Base-by-base conservation (phyloP, 495 filamentous ascomycete species). In the Bombardia bombarda region DNA sequence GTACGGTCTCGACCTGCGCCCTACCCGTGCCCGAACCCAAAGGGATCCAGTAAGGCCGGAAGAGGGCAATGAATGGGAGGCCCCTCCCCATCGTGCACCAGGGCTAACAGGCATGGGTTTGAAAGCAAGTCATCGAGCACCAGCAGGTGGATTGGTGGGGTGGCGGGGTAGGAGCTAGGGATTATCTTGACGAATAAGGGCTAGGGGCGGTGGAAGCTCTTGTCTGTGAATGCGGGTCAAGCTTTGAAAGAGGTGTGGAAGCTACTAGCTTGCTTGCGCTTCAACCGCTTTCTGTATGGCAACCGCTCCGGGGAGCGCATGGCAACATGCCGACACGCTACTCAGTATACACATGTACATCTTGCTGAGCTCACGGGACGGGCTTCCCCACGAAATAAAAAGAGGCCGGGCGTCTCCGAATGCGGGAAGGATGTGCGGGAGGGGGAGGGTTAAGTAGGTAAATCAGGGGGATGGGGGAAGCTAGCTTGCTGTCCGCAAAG, bases 161-260 rank as follows among this genome's bases (percentile, higher is more conserved):
- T 59, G 34, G 58, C 56, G 50, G 56, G 53, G 50, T 52, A 33
- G 42, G 35, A 46, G 40, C 40, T 45, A 26, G 33, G 32, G 10
- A 9, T 17, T 30, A 31, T 40, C 19, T 40, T 42, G 43, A 42
- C 50, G 52, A 50, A 48, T 43, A 24, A 34, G 35, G n/a, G 19
- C 18, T 25, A 37, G 26, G 31, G 17, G 44, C 13, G 25, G 36
- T 28, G 20, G 30, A 30, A 38, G 19, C 36, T 17, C 12, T 13
- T 24, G 25, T 28, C 24, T 32, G 37, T 33, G 24, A 33, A 42
- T 51, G 48, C 48, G 42, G 22, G 43, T 32, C 42, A 21, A 51
- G 34, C 19, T 25, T 36, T 24, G 25, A 24, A 26, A 31, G 40
- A 36, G 32, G 8, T 32, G 6, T 23, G 40, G 12, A n/a, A 24